Evolutionary conservation across 768 basidiomycete genomes (phyloP).

Genomic region (Suillus fuscotomentosus): DNA sequence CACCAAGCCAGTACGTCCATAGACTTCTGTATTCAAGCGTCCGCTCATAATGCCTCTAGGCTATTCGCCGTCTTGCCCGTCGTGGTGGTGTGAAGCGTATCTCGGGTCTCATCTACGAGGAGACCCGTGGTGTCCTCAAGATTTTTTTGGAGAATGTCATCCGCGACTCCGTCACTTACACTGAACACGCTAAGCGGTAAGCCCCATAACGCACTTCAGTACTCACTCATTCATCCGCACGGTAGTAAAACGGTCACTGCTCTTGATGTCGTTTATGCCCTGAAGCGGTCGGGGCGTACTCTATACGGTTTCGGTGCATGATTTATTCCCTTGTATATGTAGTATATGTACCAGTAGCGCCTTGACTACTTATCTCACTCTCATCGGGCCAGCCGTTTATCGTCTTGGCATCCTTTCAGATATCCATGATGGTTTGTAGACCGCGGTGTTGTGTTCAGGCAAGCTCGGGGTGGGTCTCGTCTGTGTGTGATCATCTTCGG

Average conservation of each 20-base stretch:
- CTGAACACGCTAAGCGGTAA: constrained; percentile 83
- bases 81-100: constrained; percentile 95
- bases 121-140: constrained; percentile 92
- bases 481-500: not conserved
- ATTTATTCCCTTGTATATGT: constrained; percentile 9
- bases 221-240: constrained; percentile 9
- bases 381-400: not conserved
- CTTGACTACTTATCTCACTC: not conserved
- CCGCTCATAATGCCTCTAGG: constrained; percentile 63
- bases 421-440: not conserved
- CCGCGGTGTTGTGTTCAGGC: not conserved
- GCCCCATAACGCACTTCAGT: not conserved
- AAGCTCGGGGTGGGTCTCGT: not conserved
- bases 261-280: constrained; percentile 77
- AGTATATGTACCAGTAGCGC: not conserved
- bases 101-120: constrained; percentile 86
- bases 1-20: constrained; percentile 41
- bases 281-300: constrained; percentile 76
- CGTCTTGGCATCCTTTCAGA: not conserved
- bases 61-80: constrained; percentile 82
- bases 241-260: constrained; percentile 80
- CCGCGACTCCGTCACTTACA: constrained; percentile 90
- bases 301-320: constrained; percentile 83
- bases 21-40: constrained; percentile 21
- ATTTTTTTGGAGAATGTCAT: constrained; percentile 89